Evolutionary conservation across 805 yeast genomes (phyloP).

Genomic region (Suhomyces sp.): DNA sequence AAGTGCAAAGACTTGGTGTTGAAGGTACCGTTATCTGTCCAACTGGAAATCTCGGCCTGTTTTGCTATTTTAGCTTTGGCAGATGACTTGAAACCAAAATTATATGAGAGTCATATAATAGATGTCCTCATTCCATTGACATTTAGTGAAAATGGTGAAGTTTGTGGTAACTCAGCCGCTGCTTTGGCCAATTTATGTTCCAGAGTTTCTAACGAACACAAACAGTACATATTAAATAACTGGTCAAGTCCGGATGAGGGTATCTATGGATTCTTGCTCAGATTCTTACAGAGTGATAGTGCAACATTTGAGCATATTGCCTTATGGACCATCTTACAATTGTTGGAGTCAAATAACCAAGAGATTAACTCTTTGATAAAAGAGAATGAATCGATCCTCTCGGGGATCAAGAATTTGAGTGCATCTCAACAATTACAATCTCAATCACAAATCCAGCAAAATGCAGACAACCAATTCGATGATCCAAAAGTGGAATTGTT

Average conservation of each 20-base stretch:
- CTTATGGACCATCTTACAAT: slow-evolving; percentile 91
- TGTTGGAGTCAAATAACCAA: slow-evolving; percentile 79
- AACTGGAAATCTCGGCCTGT: slow-evolving; percentile 95
- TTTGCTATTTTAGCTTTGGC: slow-evolving; percentile 95
- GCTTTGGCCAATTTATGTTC: slow-evolving; percentile 95
- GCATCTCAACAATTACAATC: slow-evolving; percentile 37
- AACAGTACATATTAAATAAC: slow-evolving; percentile 65
- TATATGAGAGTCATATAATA: slow-evolving; percentile 79
- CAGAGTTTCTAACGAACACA: slow-evolving; percentile 74
- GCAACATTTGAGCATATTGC: slow-evolving; percentile 98
- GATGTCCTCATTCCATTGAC: slow-evolving; percentile 92
- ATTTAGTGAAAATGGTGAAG: slow-evolving; percentile 83
- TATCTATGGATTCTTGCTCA: slow-evolving; percentile 73
- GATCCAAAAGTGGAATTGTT: slow-evolving; percentile 65
- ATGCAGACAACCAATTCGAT: slow-evolving; percentile 40
- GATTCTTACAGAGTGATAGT: slow-evolving; percentile 79
- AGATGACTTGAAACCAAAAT: slow-evolving; percentile 84
- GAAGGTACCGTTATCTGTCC: slow-evolving; percentile 85
- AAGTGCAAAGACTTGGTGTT: slow-evolving; percentile 87
- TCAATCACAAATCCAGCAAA: slow-evolving; percentile 21
- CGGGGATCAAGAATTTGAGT: slow-evolving; percentile 52
- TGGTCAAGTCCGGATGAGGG: slow-evolving; percentile 87
- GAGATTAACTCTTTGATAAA: slow-evolving; percentile 58
- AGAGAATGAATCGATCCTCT: slow-evolving; percentile 52
- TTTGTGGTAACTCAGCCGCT: slow-evolving; percentile 97